Conservation (phyloP, 257 asterid species). For the Solanum clarkiae region DNA sequence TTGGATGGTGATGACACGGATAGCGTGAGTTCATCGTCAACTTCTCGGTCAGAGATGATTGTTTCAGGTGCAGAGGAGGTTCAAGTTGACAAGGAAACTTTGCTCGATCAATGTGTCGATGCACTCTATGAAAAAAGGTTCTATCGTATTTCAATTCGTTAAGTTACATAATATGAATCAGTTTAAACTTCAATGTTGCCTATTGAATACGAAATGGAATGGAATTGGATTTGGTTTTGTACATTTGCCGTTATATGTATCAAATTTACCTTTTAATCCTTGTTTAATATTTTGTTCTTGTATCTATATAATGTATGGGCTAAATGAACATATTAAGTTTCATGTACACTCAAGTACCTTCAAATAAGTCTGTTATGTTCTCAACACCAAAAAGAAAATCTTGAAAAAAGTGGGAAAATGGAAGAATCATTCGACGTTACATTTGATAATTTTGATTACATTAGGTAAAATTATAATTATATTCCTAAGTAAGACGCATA, state of each 20-base stretch:
- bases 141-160: background rate
- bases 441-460: background rate
- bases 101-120: constrained; percentile 69
- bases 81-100: constrained; percentile 36
- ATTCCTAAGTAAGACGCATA: background rate
- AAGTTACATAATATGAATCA: background rate
- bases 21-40: constrained; percentile 56
- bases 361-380: background rate
- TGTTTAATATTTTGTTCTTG: background rate
- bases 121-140: constrained; percentile 85
- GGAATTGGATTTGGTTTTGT: background rate
- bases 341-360: background rate
- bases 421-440: background rate
- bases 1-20: constrained; percentile 74
- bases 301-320: background rate
- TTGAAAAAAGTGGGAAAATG: background rate
- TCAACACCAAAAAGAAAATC: background rate
- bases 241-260: background rate
- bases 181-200: background rate
- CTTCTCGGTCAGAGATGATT: constrained; percentile 30
- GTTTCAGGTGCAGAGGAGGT: constrained; percentile 42
- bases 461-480: background rate
- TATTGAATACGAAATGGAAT: background rate
- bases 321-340: background rate
- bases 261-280: background rate